These are phyloP conservation scores for Annulohypoxylon bovei DNA, from an alignment of 495 filamentous ascomycete species.

Conservation along the genomic window DNA sequence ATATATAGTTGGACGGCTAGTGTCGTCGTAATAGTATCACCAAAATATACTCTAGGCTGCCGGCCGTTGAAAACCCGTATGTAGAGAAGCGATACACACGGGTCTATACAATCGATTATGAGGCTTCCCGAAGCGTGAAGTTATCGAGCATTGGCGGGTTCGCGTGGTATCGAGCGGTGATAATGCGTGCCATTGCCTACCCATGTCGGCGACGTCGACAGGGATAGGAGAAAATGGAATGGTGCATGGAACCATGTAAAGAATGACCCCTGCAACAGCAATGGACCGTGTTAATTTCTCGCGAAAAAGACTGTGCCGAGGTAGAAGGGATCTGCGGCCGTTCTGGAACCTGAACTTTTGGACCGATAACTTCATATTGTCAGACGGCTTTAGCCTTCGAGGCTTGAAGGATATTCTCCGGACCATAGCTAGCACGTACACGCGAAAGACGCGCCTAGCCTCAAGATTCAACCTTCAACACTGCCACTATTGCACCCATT, in stretches of 20 bases:
- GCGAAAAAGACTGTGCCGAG: constrained; percentile 29
- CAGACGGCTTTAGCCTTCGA: constrained; percentile 14
- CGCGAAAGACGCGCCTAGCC: constrained; percentile 24
- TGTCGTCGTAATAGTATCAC: constrained; percentile 11
- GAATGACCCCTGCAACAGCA: constrained; percentile 29
- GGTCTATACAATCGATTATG: neutral
- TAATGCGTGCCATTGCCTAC: constrained; percentile 30
- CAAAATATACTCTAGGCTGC: neutral
- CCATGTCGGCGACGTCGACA: constrained; percentile 36
- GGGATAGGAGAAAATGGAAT: constrained; percentile 42
- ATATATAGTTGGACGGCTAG: neutral
- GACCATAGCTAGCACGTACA: constrained; percentile 22
- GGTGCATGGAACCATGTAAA: constrained; percentile 40
- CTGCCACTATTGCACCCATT: constrained; percentile 8
- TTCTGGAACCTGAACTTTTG: constrained; percentile 37
- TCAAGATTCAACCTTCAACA: constrained; percentile 23
- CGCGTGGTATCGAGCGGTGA: constrained; percentile 40
- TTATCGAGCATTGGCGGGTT: constrained; percentile 23
- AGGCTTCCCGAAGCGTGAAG: constrained; percentile 14
- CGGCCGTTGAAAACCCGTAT: constrained; percentile 2
- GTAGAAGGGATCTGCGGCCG: constrained; percentile 34
- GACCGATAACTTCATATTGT: constrained; percentile 22
- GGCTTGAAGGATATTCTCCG: constrained; percentile 19
- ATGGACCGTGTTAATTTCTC: constrained; percentile 29
- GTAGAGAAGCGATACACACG: constrained; percentile 1